phyloP scores from a whole-genome alignment of 2,329 filamentous ascomycete genomes.

The Arachnomyces sp. region DNA sequence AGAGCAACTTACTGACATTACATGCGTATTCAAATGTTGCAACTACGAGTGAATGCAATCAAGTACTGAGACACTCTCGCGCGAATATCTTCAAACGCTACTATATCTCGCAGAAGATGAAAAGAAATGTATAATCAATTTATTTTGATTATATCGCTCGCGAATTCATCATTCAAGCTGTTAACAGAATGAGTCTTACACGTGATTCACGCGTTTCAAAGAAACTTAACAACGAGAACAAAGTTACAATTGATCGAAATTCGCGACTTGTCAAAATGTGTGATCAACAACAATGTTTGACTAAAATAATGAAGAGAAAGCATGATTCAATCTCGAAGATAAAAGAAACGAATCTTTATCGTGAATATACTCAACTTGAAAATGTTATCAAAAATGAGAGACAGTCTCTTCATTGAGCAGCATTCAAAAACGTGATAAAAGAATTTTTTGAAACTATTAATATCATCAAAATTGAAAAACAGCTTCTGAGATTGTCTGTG shows the following conservation, averaged over 20 bases:
- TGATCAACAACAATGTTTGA: not conserved
- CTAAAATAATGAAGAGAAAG: conserved; percentile 1
- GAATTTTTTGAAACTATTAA: conserved; percentile 4
- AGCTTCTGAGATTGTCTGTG: not conserved
- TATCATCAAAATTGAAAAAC: conserved; percentile 3
- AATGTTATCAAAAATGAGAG: not conserved
- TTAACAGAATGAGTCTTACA: conserved; percentile 2
- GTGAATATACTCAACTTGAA: conserved; percentile 3
- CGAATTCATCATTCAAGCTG: conserved; percentile 1
- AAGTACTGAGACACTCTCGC: conserved; percentile 13
- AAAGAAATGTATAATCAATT: conserved; percentile 1
- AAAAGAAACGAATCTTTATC: not conserved
- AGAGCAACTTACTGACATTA: conserved; percentile 2
- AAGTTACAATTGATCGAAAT: not conserved
- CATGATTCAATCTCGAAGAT: not conserved
- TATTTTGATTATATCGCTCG: conserved; percentile 3
- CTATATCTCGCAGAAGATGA: conserved; percentile 3
- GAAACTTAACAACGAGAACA: conserved; percentile 1
- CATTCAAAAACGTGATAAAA: not conserved
- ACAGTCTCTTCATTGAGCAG: conserved; percentile 1
- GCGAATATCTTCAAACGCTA: conserved; percentile 4
- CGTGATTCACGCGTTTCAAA: not conserved
- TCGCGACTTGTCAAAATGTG: conserved; percentile 1
- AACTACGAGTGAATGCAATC: conserved; percentile 12
- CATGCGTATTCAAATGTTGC: conserved; percentile 9